Conservation (phyloP, 2,329 filamentous ascomycete genomes). For the Metarhizium rileyi region DNA sequence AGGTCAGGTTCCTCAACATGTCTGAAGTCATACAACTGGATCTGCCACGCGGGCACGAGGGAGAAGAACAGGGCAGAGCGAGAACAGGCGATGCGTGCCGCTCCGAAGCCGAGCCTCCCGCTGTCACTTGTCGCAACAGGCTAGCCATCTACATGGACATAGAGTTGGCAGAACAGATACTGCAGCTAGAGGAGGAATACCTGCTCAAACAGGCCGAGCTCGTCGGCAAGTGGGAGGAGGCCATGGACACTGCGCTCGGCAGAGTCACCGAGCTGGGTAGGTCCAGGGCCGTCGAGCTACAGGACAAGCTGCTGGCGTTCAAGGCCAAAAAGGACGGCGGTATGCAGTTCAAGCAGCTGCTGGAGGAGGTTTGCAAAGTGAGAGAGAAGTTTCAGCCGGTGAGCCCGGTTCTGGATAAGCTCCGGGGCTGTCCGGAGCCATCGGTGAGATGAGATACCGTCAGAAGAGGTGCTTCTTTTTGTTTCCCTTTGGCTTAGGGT, state of each 20-base stretch:
- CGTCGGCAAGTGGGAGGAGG: neutral
- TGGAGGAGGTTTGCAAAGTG: neutral
- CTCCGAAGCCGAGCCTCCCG: neutral
- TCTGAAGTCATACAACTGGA: neutral
- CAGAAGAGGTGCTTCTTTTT: no score
- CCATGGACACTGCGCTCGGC: neutral
- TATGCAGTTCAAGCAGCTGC: neutral
- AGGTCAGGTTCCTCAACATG: neutral
- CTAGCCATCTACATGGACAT: neutral
- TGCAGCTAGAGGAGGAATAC: neutral
- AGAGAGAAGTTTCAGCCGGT: neutral
- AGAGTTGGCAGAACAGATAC: neutral
- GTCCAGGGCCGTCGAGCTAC: neutral
- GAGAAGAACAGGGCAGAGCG: neutral
- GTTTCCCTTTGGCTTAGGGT: no score
- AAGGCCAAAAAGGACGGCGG: neutral
- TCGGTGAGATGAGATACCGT: no score
- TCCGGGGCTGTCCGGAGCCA: no score
- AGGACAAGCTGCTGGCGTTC: neutral
- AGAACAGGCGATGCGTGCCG: neutral
- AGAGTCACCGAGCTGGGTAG: neutral
- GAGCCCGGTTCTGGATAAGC: neutral
- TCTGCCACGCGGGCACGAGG: neutral
- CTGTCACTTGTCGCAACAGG: neutral
- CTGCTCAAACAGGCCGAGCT: neutral